These are phyloP conservation scores for Arxiozyma bovina DNA, from an alignment of 1,139 yeast genomes.

Conservation along the genomic window DNA sequence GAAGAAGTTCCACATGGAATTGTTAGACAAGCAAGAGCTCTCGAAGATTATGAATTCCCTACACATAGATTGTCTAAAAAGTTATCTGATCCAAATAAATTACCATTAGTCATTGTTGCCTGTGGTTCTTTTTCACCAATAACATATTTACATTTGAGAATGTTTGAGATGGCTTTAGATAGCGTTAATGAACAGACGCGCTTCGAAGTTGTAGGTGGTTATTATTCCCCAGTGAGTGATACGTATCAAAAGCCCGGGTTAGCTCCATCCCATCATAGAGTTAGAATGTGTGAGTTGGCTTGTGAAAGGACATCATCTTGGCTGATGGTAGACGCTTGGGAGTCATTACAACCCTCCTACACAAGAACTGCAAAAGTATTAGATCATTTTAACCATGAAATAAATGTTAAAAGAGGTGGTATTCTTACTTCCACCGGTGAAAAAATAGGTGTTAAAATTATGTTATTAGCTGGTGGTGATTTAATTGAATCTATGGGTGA, in stretches of 20 bases:
- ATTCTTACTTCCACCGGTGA: conserved; percentile 65
- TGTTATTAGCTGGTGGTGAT: conserved; percentile 97
- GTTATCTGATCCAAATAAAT: conserved; percentile 64
- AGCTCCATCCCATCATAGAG: conserved; percentile 82
- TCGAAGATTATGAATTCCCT: conserved; percentile 70
- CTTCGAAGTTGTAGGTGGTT: conserved; percentile 94
- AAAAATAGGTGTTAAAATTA: conserved; percentile 80
- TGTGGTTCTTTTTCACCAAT: conserved; percentile 97
- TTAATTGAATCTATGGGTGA: conserved; percentile 98
- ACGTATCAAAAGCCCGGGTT: conserved; percentile 89
- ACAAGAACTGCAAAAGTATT: conserved; percentile 91
- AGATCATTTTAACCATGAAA: conserved; percentile 94
- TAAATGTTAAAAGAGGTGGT: conserved; percentile 84
- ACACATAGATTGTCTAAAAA: conserved; percentile 71
- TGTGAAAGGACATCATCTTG: conserved; percentile 95
- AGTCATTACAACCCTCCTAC: conserved; percentile 80
- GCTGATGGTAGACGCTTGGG: conserved; percentile 99
- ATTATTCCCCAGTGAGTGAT: conserved; percentile 93
- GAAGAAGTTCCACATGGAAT: conserved; percentile 97
- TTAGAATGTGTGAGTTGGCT: conserved; percentile 95
- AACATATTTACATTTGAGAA: conserved; percentile 84
- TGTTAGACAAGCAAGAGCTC: conserved; percentile 67
- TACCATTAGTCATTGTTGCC: conserved; percentile 89
- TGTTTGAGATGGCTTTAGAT: conserved; percentile 98
- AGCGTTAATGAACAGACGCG: conserved; percentile 87